A percentile compares a stretch with the other conserved stretches of the same genome.
These are phyloP conservation scores for Licmophora abbreviata DNA, from an alignment of 108 stramenopile species.

Conservation along the genomic window DNA sequence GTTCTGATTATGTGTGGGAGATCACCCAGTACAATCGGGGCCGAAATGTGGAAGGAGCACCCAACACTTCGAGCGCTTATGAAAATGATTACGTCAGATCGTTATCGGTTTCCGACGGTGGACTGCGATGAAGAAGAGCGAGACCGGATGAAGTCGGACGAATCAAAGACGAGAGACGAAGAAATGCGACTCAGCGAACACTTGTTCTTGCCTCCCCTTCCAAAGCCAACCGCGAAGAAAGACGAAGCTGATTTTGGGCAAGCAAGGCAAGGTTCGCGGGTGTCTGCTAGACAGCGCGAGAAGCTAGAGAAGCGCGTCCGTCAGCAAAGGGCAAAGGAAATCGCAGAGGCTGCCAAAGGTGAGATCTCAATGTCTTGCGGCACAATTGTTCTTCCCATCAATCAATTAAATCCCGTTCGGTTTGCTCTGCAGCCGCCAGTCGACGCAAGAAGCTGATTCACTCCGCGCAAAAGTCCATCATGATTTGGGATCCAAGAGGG, in stretches of 20 bases:
- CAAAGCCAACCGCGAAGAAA: background rate
- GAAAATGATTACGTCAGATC: constrained; percentile 63
- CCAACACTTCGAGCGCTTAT: constrained; percentile 60
- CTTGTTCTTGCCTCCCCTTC: background rate
- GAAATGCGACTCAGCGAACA: background rate
- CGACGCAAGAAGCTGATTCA: constrained; percentile 46
- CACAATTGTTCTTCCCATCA: background rate
- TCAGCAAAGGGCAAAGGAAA: constrained; percentile 37
- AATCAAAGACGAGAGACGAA: constrained; percentile 37
- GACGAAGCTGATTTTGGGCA: background rate
- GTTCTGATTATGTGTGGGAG: constrained; percentile 49
- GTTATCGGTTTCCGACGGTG: constrained; percentile 71
- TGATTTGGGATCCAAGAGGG: constrained; percentile 53
- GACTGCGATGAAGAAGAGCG: constrained; percentile 54
- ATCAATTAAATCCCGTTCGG: background rate
- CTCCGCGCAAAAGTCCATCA: constrained; percentile 61
- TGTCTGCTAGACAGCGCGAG: constrained; percentile 42
- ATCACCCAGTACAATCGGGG: constrained; percentile 32
- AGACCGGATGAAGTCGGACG: constrained; percentile 43
- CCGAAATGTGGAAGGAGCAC: constrained; percentile 39
- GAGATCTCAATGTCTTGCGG: background rate
- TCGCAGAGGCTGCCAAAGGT: constrained; percentile 32
- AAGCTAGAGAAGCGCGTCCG: constrained; percentile 27
- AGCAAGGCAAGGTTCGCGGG: constrained; percentile 19
- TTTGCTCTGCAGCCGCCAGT: constrained; percentile 26